Conservation (phyloP, 2,329 filamentous ascomycete species). For the Pseudonectria buxi region DNA sequence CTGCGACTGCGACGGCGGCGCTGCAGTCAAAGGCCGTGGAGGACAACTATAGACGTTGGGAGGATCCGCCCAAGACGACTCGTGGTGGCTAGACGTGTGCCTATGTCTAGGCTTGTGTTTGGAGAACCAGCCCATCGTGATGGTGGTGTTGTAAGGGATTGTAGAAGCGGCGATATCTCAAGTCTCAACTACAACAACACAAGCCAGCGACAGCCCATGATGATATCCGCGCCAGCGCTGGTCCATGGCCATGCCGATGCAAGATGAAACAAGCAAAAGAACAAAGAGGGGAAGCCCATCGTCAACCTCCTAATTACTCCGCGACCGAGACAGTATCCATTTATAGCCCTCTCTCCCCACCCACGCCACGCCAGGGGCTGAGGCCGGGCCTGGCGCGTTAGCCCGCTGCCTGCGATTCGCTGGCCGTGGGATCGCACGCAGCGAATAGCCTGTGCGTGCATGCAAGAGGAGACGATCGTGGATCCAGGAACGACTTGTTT, state of each 20-base stretch:
- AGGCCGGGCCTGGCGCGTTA: no score
- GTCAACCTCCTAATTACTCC: no score
- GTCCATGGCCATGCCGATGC: no score
- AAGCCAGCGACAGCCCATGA: background rate
- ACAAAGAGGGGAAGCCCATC: no score
- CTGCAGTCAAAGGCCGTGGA: slow-evolving; percentile 2
- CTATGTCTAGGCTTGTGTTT: slow-evolving; percentile 15
- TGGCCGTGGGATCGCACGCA: no score
- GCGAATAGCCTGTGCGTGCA: no score
- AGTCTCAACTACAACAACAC: slow-evolving; percentile 3
- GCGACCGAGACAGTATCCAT: background rate
- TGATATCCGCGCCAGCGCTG: background rate
- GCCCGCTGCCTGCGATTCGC: no score
- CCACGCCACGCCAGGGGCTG: background rate
- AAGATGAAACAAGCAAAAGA: background rate
- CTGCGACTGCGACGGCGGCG: slow-evolving; percentile 1
- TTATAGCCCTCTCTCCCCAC: slow-evolving; percentile 1
- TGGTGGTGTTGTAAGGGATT: background rate
- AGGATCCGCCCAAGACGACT: slow-evolving; percentile 10
- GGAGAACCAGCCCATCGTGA: slow-evolving; percentile 25
- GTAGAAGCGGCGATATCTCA: slow-evolving; percentile 1
- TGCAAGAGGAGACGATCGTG: no score
- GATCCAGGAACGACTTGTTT: no score
- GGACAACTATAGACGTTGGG: slow-evolving; percentile 13
- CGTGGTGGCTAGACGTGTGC: slow-evolving; percentile 1